Base-by-base conservation (phyloP, 2,329 filamentous ascomycete genomes). In the Epicoccum nigrum region DNA sequence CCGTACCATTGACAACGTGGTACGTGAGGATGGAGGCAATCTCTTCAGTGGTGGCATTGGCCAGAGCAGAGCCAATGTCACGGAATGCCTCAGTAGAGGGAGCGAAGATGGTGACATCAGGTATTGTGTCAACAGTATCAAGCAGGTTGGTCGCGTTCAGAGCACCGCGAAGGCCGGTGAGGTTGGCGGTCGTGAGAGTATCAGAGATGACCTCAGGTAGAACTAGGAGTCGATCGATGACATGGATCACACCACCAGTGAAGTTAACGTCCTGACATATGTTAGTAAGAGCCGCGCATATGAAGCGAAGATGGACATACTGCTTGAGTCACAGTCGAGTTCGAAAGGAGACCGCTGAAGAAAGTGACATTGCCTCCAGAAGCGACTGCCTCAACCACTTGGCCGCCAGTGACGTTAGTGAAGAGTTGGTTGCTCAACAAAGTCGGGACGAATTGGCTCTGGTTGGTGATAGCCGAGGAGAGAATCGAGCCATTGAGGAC, bases 101-200 rank as follows among this genome's bases (percentile, higher is more conserved):
- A 0, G 81, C 84, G 57, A 89, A 88, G 55, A 89, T 77, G 47
- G 86, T 89, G 31, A 88, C 58, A 62, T 85, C 77, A 21, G 63
- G 60, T 7, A 72, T 63, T 11, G 54, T 58, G 52, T 78, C 70
- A 27, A 85, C 64, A 15, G 74, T 69, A 2, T 72, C 59, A 16
- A 75, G 56, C n/a, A 78, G 63, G 54, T 74, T 62, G 19, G 76
- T 72, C 4, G 64, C 59, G 16, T 68, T 71, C 35, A 76, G 56
- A n/a, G 76, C 77, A 30, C 75, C 76, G 46, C 68, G 67, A 28
- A 78, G 60, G n/a, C 72, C 68, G 21, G 74, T 74, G 11, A 79
- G 67, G 51, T 69, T 68, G 17, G 70, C 64, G 7, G 67, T 64
- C 8, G 56, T 44, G 8, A 72, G 67, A n/a, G 70, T 72, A 5